phyloP scores from a whole-genome alignment of 352 stramenopile species.

The Saprolegnia diclina region DNA sequence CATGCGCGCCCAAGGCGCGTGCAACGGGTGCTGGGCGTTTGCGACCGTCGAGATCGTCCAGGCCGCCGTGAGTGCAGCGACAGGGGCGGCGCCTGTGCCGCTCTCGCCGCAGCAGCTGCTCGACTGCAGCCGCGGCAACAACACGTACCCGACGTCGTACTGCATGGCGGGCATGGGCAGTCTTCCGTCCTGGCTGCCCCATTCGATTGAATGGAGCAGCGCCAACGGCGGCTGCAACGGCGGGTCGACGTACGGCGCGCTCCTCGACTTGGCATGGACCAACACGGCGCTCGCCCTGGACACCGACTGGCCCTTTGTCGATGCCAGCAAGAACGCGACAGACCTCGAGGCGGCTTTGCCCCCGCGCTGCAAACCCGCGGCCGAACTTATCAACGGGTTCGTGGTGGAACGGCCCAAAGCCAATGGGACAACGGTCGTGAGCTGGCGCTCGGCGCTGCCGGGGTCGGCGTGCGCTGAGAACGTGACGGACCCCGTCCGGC shows the following conservation, averaged over 20 bases:
- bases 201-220: slow-evolving; percentile 64
- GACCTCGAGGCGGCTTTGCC: slow-evolving; percentile 62
- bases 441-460: slow-evolving; percentile 53
- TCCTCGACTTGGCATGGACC: slow-evolving; percentile 61
- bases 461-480: slow-evolving; percentile 37
- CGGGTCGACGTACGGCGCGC: slow-evolving; percentile 72
- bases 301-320: slow-evolving; percentile 64
- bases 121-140: slow-evolving; percentile 61
- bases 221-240: slow-evolving; percentile 66
- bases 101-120: slow-evolving; percentile 77
- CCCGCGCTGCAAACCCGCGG: slow-evolving; percentile 43
- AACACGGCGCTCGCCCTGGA: slow-evolving; percentile 45
- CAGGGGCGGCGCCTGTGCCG: slow-evolving; percentile 34
- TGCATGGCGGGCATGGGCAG: slow-evolving; percentile 39
- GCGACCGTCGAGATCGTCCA: slow-evolving; percentile 56
- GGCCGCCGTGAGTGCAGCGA: slow-evolving; percentile 41
- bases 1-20: slow-evolving; percentile 74
- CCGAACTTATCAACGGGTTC: slow-evolving; percentile 29
- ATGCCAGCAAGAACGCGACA: slow-evolving; percentile 56
- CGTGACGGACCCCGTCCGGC: slow-evolving; percentile 38
- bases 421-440: slow-evolving; percentile 58
- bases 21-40: slow-evolving; percentile 77
- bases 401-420: slow-evolving; percentile 50
- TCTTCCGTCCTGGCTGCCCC: slow-evolving; percentile 45
- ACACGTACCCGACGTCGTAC: slow-evolving; percentile 61